These are phyloP conservation scores for Patellifolia procumbens DNA, from an alignment of 179 eudicot genomes.

Conservation along the genomic window DNA sequence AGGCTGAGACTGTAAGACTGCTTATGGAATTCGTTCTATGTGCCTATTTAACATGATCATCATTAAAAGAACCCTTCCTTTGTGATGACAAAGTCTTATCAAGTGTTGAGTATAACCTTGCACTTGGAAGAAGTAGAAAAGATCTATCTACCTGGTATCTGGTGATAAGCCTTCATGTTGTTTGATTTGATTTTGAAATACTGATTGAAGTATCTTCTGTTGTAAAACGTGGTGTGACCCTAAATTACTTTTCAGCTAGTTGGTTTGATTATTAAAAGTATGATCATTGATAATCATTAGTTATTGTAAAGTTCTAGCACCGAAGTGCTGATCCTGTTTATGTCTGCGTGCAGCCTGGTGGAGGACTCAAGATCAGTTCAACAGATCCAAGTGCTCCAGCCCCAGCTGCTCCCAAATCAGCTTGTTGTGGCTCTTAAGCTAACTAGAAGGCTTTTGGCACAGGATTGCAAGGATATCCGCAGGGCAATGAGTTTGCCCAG, in stretches of 20 bases:
- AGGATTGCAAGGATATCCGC: constrained; percentile 7
- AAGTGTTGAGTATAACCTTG: neutral
- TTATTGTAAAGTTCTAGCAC: neutral
- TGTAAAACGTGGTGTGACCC: neutral
- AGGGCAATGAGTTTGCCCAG: constrained; percentile 11
- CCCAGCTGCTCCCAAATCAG: constrained; percentile 38
- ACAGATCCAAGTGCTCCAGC: constrained; percentile 31
- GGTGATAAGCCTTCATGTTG: neutral
- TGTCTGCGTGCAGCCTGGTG: constrained; percentile 29
- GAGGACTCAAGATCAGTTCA: constrained; percentile 37
- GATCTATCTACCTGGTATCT: neutral
- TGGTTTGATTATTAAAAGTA: no score
- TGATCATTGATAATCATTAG: neutral
- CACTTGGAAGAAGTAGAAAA: neutral
- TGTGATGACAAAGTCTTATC: neutral
- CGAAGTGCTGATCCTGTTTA: neutral
- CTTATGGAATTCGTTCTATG: neutral
- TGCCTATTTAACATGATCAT: constrained; percentile 6
- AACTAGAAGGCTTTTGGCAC: constrained; percentile 15
- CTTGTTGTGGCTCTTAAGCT: constrained; percentile 45
- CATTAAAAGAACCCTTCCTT: neutral
- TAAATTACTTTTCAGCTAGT: neutral
- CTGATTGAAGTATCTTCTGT: neutral
- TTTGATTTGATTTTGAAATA: neutral
- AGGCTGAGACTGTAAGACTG: constrained; percentile 40